phyloP scores from a whole-genome alignment of 116 monocot genomes.

The Zostera marina region DNA sequence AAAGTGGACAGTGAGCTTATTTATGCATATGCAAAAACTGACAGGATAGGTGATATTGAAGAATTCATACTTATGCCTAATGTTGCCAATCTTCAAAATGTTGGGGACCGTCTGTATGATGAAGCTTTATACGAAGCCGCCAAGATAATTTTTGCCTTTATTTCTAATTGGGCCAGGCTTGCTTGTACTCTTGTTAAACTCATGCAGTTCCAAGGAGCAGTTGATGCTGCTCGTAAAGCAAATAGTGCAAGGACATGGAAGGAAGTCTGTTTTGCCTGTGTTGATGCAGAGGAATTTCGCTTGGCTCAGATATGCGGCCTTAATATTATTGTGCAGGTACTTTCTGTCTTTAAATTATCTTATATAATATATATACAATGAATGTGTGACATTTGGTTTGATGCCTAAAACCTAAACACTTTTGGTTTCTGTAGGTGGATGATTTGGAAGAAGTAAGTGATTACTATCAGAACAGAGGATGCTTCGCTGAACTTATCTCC shows the following conservation, averaged over 20 bases:
- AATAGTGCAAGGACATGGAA: slow-evolving; percentile 96
- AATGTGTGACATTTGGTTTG: not conserved
- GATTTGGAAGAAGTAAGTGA: slow-evolving; percentile 98
- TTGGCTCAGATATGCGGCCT: slow-evolving; percentile 94
- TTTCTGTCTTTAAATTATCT: not conserved
- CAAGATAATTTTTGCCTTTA: slow-evolving; percentile 92
- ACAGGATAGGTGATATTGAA: slow-evolving; percentile 85
- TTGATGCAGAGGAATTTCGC: slow-evolving; percentile 92
- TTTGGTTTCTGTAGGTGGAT: slow-evolving; percentile 36
- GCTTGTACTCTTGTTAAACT: slow-evolving; percentile 75
- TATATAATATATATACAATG: not conserved
- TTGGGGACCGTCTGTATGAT: slow-evolving; percentile 84
- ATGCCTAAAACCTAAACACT: not conserved
- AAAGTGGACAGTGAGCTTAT: slow-evolving; percentile 95
- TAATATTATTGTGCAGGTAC: slow-evolving; percentile 91
- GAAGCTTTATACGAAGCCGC: slow-evolving; percentile 91
- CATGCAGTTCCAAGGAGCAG: slow-evolving; percentile 85
- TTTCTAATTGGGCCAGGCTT: slow-evolving; percentile 96
- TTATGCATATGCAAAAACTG: slow-evolving; percentile 94
- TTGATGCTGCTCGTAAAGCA: slow-evolving; percentile 86
- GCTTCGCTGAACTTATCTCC: slow-evolving; percentile 88
- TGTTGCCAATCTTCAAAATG: slow-evolving; percentile 96
- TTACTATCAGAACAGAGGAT: slow-evolving; percentile 96
- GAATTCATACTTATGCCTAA: slow-evolving; percentile 98
- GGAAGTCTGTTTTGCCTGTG: slow-evolving; percentile 92